These are phyloP conservation scores for Leishmania mexicana DNA, from an alignment of 208 protist genomes.

Conservation along the genomic window DNA sequence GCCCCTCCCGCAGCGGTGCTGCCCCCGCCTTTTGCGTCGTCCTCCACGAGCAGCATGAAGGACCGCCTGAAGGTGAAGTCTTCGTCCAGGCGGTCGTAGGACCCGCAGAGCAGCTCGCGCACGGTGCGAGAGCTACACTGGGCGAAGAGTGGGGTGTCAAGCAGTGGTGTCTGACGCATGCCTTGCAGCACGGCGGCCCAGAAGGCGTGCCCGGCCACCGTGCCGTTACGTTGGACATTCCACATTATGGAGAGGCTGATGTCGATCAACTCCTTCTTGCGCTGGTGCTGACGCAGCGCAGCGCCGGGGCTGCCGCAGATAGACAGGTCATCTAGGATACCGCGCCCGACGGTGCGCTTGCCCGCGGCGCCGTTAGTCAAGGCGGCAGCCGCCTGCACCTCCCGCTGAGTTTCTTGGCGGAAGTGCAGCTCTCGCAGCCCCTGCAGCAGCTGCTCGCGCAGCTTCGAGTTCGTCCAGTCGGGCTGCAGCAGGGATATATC, in stretches of 20 bases:
- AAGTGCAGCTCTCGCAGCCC: background rate
- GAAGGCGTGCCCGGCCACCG: conserved; percentile 18
- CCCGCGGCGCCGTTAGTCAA: background rate
- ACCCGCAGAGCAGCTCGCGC: conserved; percentile 50
- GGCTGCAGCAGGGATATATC: conserved; percentile 40
- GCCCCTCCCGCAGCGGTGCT: background rate
- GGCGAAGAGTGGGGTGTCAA: conserved; percentile 39
- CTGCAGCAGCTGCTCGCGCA: conserved; percentile 20
- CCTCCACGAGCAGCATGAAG: conserved; percentile 38
- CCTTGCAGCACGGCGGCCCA: conserved; percentile 51
- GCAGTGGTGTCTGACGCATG: conserved; percentile 39
- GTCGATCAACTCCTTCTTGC: conserved; percentile 41
- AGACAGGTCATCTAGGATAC: background rate
- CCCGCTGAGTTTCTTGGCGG: background rate
- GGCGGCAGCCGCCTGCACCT: background rate
- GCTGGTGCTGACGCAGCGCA: conserved; percentile 30
- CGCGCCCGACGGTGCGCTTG: background rate
- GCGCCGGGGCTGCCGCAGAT: conserved; percentile 16
- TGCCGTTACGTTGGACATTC: conserved; percentile 10
- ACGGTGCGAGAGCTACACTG: conserved; percentile 58
- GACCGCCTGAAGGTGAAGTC: conserved; percentile 42
- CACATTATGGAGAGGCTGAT: conserved; percentile 35
- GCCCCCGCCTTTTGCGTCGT: conserved; percentile 7
- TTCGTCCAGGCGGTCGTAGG: conserved; percentile 16
- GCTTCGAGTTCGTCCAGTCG: conserved; percentile 11